phyloP scores from a whole-genome alignment of 2,329 filamentous ascomycete genomes.

The Microcyclospora pomicola region DNA sequence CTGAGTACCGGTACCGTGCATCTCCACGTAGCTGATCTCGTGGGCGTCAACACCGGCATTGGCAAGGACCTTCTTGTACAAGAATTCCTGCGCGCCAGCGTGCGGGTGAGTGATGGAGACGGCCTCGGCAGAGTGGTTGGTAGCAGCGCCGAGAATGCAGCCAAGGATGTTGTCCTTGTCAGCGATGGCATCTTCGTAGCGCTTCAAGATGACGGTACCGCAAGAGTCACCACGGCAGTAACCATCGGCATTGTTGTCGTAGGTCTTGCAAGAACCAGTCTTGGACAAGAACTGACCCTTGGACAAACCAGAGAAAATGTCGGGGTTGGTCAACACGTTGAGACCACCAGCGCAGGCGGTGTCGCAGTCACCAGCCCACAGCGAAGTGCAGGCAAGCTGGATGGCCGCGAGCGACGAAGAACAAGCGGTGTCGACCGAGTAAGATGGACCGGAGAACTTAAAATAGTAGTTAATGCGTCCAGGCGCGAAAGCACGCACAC shows the following conservation, averaged over 20 bases:
- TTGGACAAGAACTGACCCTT: conserved; percentile 67
- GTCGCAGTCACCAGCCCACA: conserved; percentile 65
- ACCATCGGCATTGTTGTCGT: conserved; percentile 66
- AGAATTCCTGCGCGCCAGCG: conserved; percentile 56
- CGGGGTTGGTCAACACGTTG: conserved; percentile 66
- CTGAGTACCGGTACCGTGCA: conserved; percentile 82
- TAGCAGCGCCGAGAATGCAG: conserved; percentile 59
- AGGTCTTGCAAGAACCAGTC: conserved; percentile 65
- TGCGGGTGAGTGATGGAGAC: conserved; percentile 77
- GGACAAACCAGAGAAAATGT: conserved; percentile 63
- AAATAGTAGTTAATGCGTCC: conserved; percentile 65
- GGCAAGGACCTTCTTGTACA: conserved; percentile 57
- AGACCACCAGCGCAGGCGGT: conserved; percentile 68
- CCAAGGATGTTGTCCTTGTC: conserved; percentile 63
- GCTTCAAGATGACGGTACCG: conserved; percentile 62
- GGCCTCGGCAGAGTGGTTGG: conserved; percentile 70
- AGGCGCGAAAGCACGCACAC: conserved; percentile 46
- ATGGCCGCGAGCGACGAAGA: conserved; percentile 61
- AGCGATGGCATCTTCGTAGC: conserved; percentile 61
- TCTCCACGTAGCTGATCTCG: conserved; percentile 72
- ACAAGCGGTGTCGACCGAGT: conserved; percentile 64
- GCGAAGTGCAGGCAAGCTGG: conserved; percentile 56
- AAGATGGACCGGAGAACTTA: conserved; percentile 59
- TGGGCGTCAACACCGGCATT: conserved; percentile 61
- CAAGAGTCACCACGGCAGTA: conserved; percentile 71